Conservation (phyloP, 2,329 filamentous ascomycete genomes). For the Fusarium coicis region DNA sequence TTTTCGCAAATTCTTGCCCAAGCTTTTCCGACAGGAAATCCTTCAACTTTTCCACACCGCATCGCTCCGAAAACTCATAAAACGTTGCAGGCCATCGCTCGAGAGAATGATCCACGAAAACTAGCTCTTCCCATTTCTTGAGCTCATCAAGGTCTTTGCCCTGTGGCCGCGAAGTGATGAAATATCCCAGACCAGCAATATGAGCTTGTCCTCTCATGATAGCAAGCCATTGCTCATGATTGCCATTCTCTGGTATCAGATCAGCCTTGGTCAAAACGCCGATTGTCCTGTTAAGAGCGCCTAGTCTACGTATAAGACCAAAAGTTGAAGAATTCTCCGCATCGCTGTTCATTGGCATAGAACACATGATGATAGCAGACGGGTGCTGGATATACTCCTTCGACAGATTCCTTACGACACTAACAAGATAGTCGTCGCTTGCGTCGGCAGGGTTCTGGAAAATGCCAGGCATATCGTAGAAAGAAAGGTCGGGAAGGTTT, state of each 20-base stretch:
- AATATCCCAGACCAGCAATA: slow-evolving; percentile 78
- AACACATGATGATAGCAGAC: slow-evolving; percentile 80
- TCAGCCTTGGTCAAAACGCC: slow-evolving; percentile 91
- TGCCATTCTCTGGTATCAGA: slow-evolving; percentile 65
- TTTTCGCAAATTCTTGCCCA: slow-evolving; percentile 64
- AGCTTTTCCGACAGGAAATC: slow-evolving; percentile 64
- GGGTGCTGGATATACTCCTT: slow-evolving; percentile 74
- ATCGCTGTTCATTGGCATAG: slow-evolving; percentile 81
- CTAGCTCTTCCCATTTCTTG: slow-evolving; percentile 61
- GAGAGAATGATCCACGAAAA: slow-evolving; percentile 57
- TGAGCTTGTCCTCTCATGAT: slow-evolving; percentile 73
- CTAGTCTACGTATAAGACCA: slow-evolving; percentile 67
- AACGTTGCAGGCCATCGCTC: slow-evolving; percentile 62
- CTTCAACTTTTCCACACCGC: slow-evolving; percentile 65
- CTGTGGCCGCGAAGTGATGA: slow-evolving; percentile 76
- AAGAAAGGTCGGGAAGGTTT: slow-evolving; percentile 77
- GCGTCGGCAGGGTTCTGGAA: slow-evolving; percentile 75
- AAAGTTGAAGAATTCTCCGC: slow-evolving; percentile 79
- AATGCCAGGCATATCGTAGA: slow-evolving; percentile 87
- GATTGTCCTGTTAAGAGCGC: slow-evolving; percentile 69
- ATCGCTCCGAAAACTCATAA: slow-evolving; percentile 58
- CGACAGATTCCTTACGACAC: slow-evolving; percentile 77
- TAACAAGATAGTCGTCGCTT: slow-evolving; percentile 74
- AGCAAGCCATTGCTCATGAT: slow-evolving; percentile 65
- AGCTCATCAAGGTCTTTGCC: slow-evolving; percentile 64